A percentile compares a stretch with the other conserved stretches of the same genome.
phyloP scores from a whole-genome alignment of 1,284 basidiomycete species.

The Trichosporon sp. region DNA sequence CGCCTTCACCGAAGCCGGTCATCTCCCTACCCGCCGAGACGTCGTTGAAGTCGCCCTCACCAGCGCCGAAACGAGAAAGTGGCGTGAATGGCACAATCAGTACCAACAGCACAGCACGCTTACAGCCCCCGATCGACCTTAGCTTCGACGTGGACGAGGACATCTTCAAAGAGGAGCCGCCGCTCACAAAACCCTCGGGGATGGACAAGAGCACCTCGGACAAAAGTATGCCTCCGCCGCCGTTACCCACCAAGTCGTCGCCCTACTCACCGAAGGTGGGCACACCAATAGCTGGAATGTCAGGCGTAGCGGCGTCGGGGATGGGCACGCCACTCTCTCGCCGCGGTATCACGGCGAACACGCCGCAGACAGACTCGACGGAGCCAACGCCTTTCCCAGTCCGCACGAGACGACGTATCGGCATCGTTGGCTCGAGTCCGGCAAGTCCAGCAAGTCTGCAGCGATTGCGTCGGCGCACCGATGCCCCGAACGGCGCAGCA shows the following conservation, averaged over 20 bases:
- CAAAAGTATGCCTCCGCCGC: constrained; percentile 12
- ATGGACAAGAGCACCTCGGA: neutral
- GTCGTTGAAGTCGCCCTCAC: neutral
- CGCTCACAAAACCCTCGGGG: neutral
- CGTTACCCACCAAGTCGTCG: constrained; percentile 2
- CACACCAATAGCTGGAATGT: too few species aligned
- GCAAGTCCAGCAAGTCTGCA: constrained; percentile 12
- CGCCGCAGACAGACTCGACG: neutral
- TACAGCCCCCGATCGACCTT: constrained; percentile 21
- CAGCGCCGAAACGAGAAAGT: neutral
- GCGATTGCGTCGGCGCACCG: constrained; percentile 9
- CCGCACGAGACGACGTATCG: neutral
- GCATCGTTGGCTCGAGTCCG: neutral
- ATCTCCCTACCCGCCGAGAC: neutral
- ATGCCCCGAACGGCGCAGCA: neutral
- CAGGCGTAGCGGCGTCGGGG: too few species aligned
- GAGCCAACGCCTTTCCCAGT: constrained; percentile 10
- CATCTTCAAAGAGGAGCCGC: neutral
- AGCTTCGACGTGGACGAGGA: constrained; percentile 13
- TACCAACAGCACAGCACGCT: neutral
- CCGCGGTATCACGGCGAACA: neutral
- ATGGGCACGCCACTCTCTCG: constrained; percentile 1
- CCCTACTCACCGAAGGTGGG: neutral
- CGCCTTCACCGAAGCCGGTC: constrained; percentile 17
- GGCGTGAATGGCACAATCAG: too few species aligned